Evolutionary conservation across 345 rosid species (phyloP).

Genomic region (Bruguiera gymnorhiza): DNA sequence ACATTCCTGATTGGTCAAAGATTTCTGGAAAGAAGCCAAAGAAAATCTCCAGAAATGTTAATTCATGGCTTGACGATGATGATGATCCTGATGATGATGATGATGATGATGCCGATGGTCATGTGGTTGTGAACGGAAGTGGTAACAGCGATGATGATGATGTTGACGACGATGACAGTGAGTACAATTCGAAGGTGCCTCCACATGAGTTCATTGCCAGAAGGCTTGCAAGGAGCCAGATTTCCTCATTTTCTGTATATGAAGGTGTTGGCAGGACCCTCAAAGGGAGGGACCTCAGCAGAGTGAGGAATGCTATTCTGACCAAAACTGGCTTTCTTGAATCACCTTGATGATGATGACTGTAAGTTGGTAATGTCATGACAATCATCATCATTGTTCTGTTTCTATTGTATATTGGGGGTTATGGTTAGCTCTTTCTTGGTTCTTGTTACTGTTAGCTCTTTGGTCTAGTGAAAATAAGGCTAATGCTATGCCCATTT

Average conservation of each 20-base stretch:
- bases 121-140: slow-evolving; percentile 1
- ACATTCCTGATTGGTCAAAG: slow-evolving; percentile 70
- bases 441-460: background rate
- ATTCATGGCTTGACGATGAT: slow-evolving; percentile 13
- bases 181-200: slow-evolving; percentile 38
- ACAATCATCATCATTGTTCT: background rate
- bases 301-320: slow-evolving; percentile 70
- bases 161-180: slow-evolving; percentile 29
- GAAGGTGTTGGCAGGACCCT: slow-evolving; percentile 87
- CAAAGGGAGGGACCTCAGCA: slow-evolving; percentile 80
- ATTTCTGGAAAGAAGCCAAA: slow-evolving; percentile 33
- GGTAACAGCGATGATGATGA: slow-evolving; percentile 9
- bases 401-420: slow-evolving; percentile 12
- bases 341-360: slow-evolving; percentile 8
- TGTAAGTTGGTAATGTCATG: slow-evolving; percentile 5
- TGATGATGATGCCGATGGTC: slow-evolving; percentile 16
- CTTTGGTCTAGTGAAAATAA: background rate
- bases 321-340: slow-evolving; percentile 87
- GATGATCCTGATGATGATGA: background rate
- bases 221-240: slow-evolving; percentile 57
- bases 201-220: slow-evolving; percentile 68
- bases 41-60: slow-evolving; percentile 22
- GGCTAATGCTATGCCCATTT: too few relatives aligned
- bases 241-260: slow-evolving; percentile 65
- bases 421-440: background rate